phyloP scores from a whole-genome alignment of 2,329 filamentous ascomycete species.

The Pseudocercospora musae region DNA sequence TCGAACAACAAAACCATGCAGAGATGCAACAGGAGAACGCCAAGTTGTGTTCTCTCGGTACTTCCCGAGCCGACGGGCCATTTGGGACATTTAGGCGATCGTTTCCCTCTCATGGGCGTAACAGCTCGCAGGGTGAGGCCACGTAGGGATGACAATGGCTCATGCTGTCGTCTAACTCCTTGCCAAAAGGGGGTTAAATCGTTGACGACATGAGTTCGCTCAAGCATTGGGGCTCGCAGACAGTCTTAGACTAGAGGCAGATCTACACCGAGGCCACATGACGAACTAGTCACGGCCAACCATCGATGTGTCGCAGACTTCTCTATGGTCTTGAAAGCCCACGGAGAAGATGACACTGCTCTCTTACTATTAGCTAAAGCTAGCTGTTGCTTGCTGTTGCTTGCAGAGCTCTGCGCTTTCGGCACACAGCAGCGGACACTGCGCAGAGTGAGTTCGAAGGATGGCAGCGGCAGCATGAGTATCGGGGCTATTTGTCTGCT shows the following conservation, averaged over 20 bases:
- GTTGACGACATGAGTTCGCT: not conserved
- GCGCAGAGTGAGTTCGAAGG: not conserved
- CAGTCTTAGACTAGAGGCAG: not conserved
- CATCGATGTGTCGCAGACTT: no score
- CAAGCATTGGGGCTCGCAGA: not conserved
- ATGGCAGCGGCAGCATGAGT: no score
- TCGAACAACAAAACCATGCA: no score
- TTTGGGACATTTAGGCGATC: no score
- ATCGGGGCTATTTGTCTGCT: no score
- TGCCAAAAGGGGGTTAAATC: not conserved
- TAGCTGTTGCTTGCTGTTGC: not conserved
- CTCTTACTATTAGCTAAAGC: not conserved
- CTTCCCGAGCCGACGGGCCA: no score
- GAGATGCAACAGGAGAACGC: no score
- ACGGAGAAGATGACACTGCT: not conserved
- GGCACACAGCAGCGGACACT: no score
- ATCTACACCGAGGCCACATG: not conserved
- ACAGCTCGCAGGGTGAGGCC: no score
- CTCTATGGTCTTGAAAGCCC: not conserved
- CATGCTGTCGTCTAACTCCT: not conserved
- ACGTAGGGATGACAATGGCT: no score
- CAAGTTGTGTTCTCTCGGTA: no score
- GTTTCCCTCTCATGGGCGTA: no score
- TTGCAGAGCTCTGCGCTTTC: not conserved
- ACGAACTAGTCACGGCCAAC: not conserved